Evolutionary conservation across 306 rosid species (phyloP).

Genomic region (Adenanthera pavonina): DNA sequence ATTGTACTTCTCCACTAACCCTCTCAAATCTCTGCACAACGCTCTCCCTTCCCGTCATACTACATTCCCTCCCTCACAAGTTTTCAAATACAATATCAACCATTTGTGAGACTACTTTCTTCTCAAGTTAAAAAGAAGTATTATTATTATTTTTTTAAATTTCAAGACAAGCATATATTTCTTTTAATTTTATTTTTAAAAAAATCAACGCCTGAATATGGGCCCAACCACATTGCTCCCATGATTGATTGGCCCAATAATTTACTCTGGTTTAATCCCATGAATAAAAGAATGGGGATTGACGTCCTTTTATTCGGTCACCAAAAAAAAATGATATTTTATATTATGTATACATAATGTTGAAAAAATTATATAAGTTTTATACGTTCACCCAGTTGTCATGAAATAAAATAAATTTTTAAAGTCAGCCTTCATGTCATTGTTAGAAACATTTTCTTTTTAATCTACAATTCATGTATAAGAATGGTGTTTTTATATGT

Average conservation of each 20-base stretch:
- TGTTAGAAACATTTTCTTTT: background rate
- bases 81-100: background rate
- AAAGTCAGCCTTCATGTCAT: background rate
- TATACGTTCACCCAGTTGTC: background rate
- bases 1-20: background rate
- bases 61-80: background rate
- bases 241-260: background rate
- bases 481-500: background rate
- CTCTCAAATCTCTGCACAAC: background rate
- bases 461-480: background rate
- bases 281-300: too few species aligned
- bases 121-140: background rate
- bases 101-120: background rate
- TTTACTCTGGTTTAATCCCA: too few species aligned
- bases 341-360: too few species aligned
- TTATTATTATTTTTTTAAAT: too few species aligned
- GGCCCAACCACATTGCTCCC: background rate
- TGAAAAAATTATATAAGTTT: too few species aligned
- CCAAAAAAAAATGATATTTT: too few species aligned
- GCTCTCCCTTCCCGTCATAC: background rate
- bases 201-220: too few species aligned
- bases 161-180: too few species aligned
- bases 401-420: background rate
- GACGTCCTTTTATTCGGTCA: too few species aligned
- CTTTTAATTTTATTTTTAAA: too few species aligned